A percentile compares a stretch with the other conserved stretches of the same genome.
Conservation (phyloP, 306 rosid genomes). For the Glycine soja region DNA sequence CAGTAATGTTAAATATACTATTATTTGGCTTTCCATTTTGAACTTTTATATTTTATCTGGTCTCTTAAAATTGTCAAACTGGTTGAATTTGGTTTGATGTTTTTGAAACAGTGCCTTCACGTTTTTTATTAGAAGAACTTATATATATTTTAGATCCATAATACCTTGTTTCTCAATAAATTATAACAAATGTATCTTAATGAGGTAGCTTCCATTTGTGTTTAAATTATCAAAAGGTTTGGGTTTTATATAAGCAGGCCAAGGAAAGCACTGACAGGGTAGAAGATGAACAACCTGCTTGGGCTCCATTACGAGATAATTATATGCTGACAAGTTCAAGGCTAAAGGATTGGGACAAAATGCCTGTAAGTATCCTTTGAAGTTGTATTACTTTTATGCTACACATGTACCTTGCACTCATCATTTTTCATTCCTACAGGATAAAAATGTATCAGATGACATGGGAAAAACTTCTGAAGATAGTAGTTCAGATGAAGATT, state of each 20-base stretch:
- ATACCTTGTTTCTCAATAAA: not conserved
- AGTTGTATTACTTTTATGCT: not conserved
- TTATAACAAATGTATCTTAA: conserved; percentile 4
- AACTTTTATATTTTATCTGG: not conserved
- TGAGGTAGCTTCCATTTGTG: conserved; percentile 7
- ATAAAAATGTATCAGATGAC: conserved; percentile 59
- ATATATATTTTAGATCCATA: conserved; percentile 14
- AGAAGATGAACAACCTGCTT: conserved; percentile 75
- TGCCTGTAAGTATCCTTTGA: conserved; percentile 62
- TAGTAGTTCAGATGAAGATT: conserved; percentile 79
- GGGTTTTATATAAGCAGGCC: conserved; percentile 51
- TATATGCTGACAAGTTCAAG: conserved; percentile 87
- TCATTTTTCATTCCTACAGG: conserved; percentile 53
- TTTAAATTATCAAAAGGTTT: conserved; percentile 16
- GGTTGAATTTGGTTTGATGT: not conserved
- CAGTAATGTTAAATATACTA: conserved; percentile 1
- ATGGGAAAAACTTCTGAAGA: conserved; percentile 61
- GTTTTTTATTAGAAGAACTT: not conserved
- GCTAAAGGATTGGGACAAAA: conserved; percentile 89
- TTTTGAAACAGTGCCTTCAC: not conserved
- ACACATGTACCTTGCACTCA: conserved; percentile 20
- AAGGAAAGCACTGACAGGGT: conserved; percentile 52
- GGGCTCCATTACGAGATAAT: conserved; percentile 94
- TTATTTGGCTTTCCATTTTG: not conserved
- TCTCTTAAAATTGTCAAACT: not conserved